Evolutionary conservation across 495 filamentous ascomycete species (phyloP).

Genomic region (Penicillium herquei): DNA sequence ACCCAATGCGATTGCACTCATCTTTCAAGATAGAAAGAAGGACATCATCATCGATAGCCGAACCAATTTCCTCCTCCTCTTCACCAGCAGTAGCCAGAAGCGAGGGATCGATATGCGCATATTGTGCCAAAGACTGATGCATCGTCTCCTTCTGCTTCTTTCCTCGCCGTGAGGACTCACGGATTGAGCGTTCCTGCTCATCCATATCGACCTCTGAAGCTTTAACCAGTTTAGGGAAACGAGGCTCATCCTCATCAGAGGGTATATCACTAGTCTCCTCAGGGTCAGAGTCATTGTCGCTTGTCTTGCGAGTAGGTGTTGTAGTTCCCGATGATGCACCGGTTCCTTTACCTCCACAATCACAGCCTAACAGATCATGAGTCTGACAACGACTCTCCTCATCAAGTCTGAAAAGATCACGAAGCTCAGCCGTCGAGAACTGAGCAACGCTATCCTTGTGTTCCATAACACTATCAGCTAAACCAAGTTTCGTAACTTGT

Average conservation of each 20-base stretch:
- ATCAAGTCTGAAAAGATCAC: slow-evolving; percentile 70
- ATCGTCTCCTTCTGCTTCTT: slow-evolving; percentile 45
- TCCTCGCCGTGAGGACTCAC: slow-evolving; percentile 25
- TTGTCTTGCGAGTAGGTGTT: slow-evolving; percentile 9
- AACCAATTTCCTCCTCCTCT: slow-evolving; percentile 30
- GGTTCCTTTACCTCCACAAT: slow-evolving; percentile 59
- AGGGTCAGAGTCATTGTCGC: slow-evolving; percentile 17
- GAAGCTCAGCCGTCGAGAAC: slow-evolving; percentile 69
- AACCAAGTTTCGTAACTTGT: slow-evolving; percentile 72
- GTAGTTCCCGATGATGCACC: slow-evolving; percentile 6
- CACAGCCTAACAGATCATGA: slow-evolving; percentile 69
- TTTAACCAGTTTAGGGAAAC: slow-evolving; percentile 46
- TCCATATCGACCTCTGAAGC: slow-evolving; percentile 63
- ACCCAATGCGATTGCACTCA: slow-evolving; percentile 58
- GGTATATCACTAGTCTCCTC: slow-evolving; percentile 24
- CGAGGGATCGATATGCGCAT: slow-evolving; percentile 63
- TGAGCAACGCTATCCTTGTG: slow-evolving; percentile 54
- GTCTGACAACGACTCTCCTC: slow-evolving; percentile 57
- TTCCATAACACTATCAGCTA: slow-evolving; percentile 68
- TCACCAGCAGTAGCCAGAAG: slow-evolving; percentile 25
- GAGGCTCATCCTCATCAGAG: slow-evolving; percentile 32
- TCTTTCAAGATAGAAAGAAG: slow-evolving; percentile 60
- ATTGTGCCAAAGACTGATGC: slow-evolving; percentile 61
- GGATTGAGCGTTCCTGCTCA: slow-evolving; percentile 54
- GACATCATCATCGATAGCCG: slow-evolving; percentile 58